Base-by-base conservation (phyloP, 2,329 filamentous ascomycete genomes). In the Trichoderma sp. region DNA sequence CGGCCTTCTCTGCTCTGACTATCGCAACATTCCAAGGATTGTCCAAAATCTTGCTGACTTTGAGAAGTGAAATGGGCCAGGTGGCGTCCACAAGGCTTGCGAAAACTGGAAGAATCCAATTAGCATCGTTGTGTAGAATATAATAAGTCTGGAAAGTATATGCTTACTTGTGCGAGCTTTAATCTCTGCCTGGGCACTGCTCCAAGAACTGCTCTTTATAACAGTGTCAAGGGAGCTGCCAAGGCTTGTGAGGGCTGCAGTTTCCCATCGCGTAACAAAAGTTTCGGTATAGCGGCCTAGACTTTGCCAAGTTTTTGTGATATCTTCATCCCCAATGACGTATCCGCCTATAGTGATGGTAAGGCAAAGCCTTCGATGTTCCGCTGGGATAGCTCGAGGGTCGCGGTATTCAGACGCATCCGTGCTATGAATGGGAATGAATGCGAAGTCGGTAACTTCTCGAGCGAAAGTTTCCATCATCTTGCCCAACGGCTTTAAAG, bases 391-490 rank as follows among this genome's bases (percentile, higher is more conserved):
- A 69, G 85, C 80, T 69, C 82, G 83, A 14, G 83, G 81, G 69
- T 89, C 85, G 34, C 81, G 77, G 55, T 83, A 78, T 46, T 84
- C 81, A 34, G 71, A 73, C 8, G 70, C 69, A 11, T 69, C 59
- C 11, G 81, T 76, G 16, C 86, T 85, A 64, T 89, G 87, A 18
- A 97, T 83, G 0, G 93, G 92, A 13, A 97, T 80, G 74, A 98
- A 92, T 0, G 89, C 93, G 78, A 97, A 97, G 76, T 98, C 94
- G 74, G 93, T 89, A 18, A 98, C 90, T 72, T 97, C 93, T 73
- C 89, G 89, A 13, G 91, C 87, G 77, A 96, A 97, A n/a, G 90
- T 85, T 72, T 97, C 93, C 85, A 97, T 91, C 84, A 94, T 93
- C 77, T 94, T 90, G 64, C 90, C 89, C 0, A 91, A 92, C 85